phyloP scores from a whole-genome alignment of 2,329 filamentous ascomycete genomes.

The Pyrenochaeta sp. region DNA sequence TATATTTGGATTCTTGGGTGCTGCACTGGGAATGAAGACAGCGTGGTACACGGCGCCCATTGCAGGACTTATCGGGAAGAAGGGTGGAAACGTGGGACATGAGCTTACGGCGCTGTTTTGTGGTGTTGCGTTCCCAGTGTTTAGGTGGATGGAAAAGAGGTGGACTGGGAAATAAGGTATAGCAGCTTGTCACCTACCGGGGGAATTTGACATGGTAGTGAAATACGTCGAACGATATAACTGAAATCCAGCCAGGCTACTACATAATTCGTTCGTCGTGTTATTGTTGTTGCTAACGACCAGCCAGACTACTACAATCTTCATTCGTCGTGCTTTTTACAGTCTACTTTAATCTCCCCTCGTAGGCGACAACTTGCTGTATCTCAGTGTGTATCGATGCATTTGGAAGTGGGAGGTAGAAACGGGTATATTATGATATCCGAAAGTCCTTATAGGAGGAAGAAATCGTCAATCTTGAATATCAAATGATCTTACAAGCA shows the following conservation, averaged over 20 bases:
- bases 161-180: slow-evolving; percentile 26
- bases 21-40: slow-evolving; percentile 47
- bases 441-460: neutral
- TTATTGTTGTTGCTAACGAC: too few species aligned
- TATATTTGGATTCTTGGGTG: slow-evolving; percentile 42
- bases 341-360: too few species aligned
- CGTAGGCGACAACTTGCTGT: too few species aligned
- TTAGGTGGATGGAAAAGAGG: slow-evolving; percentile 42
- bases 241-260: too few species aligned
- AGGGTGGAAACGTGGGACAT: slow-evolving; percentile 48
- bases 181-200: too few species aligned
- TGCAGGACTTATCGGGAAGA: slow-evolving; percentile 39
- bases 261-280: too few species aligned
- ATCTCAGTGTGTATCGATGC: neutral
- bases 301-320: too few species aligned
- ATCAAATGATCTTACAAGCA: neutral
- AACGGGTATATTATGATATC: neutral
- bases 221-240: too few species aligned
- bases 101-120: slow-evolving; percentile 46
- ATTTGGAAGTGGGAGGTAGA: neutral
- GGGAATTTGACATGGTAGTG: too few species aligned
- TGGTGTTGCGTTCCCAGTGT: slow-evolving; percentile 37
- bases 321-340: too few species aligned
- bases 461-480: neutral
- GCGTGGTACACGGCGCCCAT: slow-evolving; percentile 47